Evolutionary conservation across 2,329 filamentous ascomycete species (phyloP).

Genomic region (Colletotrichum lindemuthianum): DNA sequence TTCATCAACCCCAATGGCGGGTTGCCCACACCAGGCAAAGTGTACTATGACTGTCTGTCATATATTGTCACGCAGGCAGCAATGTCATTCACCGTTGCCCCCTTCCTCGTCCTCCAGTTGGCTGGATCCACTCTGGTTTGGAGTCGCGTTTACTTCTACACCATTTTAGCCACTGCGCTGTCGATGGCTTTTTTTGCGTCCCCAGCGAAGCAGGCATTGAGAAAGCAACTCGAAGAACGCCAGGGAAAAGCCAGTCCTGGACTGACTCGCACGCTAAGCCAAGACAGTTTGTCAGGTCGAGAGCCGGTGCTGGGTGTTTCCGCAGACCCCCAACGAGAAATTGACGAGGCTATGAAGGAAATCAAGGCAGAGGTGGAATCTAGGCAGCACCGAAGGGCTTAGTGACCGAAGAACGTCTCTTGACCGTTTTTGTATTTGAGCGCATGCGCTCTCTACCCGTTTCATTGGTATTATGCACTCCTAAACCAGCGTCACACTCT

Average conservation of each 20-base stretch:
- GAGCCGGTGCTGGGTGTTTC: constrained; percentile 81
- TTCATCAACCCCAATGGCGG: constrained; percentile 84
- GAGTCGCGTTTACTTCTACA: constrained; percentile 90
- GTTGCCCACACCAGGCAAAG: constrained; percentile 76
- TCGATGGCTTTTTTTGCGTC: constrained; percentile 82
- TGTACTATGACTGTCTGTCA: constrained; percentile 85
- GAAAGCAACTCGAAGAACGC: constrained; percentile 68
- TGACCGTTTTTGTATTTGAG: too few species aligned
- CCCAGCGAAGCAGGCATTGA: constrained; percentile 73
- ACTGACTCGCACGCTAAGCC: constrained; percentile 62
- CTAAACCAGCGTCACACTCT: too few species aligned
- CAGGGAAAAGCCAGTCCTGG: constrained; percentile 56
- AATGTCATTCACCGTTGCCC: constrained; percentile 84
- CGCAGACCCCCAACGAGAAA: constrained; percentile 77
- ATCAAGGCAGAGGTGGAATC: constrained; percentile 77
- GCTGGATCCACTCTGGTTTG: constrained; percentile 78
- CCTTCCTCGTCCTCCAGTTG: constrained; percentile 86
- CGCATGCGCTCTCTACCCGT: too few species aligned
- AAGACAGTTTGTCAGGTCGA: constrained; percentile 64
- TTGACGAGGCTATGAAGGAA: constrained; percentile 82
- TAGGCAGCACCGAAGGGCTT: constrained; percentile 35
- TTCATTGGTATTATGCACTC: too few species aligned
- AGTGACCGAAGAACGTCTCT: neutral
- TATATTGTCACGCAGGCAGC: constrained; percentile 81
- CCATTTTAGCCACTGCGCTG: constrained; percentile 71